Evolutionary conservation across 2,329 filamentous ascomycete genomes (phyloP).

Genomic region (Cladorrhinum sp.): DNA sequence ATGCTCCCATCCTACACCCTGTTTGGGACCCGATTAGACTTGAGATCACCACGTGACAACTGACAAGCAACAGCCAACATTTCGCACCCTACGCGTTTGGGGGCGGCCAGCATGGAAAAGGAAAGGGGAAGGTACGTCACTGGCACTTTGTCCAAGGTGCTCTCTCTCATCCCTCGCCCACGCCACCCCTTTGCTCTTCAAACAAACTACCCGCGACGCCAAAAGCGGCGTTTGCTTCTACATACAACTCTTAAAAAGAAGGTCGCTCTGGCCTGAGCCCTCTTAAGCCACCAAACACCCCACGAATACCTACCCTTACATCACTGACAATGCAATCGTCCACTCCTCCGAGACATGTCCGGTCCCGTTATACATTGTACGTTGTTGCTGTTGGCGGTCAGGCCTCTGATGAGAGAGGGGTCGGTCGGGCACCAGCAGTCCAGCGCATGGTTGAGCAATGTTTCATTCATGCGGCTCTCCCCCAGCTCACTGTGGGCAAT

Average conservation of each 20-base stretch:
- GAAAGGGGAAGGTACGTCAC: slow-evolving; percentile 19
- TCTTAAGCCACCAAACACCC: neutral
- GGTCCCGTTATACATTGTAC: neutral
- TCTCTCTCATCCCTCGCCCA: neutral
- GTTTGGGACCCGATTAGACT: slow-evolving; percentile 20
- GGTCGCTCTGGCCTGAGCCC: neutral
- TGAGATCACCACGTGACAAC: slow-evolving; percentile 20
- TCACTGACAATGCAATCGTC: neutral
- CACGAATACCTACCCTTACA: neutral
- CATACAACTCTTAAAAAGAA: no score
- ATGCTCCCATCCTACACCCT: slow-evolving; percentile 10
- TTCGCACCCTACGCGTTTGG: neutral
- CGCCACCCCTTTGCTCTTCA: neutral
- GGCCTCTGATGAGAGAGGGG: neutral
- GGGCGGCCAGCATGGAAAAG: neutral
- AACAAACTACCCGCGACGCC: neutral
- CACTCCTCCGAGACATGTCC: slow-evolving; percentile 1
- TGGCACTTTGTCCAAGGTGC: slow-evolving; percentile 1
- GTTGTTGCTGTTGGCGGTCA: slow-evolving; percentile 1
- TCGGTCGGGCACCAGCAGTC: slow-evolving; percentile 11
- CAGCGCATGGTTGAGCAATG: slow-evolving; percentile 13
- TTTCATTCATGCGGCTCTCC: slow-evolving; percentile 24
- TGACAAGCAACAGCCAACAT: slow-evolving; percentile 1
- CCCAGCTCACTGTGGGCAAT: neutral
- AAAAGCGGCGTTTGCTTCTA: neutral